Conservation (phyloP, 768 basidiomycete genomes). For the Lactifluus pinguis region DNA sequence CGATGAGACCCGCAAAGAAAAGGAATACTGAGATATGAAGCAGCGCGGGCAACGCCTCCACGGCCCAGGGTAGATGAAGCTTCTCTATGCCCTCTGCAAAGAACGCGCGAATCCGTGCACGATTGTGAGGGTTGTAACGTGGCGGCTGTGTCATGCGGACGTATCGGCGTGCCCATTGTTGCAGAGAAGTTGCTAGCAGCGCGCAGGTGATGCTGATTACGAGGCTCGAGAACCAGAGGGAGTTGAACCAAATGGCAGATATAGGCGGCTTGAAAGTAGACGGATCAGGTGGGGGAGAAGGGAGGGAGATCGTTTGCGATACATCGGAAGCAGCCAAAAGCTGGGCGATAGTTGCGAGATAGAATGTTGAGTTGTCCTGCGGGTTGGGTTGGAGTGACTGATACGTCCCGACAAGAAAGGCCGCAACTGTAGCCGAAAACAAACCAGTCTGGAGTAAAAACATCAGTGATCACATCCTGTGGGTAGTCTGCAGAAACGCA, state of each 20-base stretch:
- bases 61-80: conserved; percentile 2
- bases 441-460: conserved; percentile 4
- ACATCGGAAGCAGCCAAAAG: not conserved
- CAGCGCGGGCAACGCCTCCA: conserved; percentile 21
- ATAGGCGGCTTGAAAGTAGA: not conserved
- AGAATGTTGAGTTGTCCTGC: conserved; percentile 2
- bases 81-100: conserved; percentile 12
- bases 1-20: conserved; percentile 41
- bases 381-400: conserved; percentile 9
- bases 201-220: conserved; percentile 12
- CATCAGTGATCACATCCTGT: not conserved
- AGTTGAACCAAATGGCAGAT: conserved; percentile 8
- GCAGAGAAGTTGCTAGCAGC: conserved; percentile 4
- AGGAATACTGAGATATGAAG: conserved; percentile 44
- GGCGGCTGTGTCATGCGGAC: conserved; percentile 7
- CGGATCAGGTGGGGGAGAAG: not conserved
- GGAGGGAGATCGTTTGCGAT: not conserved
- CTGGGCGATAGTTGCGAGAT: conserved; percentile 10
- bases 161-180: conserved; percentile 14
- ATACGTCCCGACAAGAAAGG: conserved; percentile 6
- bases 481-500: conserved; percentile 32
- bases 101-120: conserved; percentile 10
- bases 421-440: conserved; percentile 14
- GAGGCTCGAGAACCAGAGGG: conserved; percentile 13
- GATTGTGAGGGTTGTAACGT: conserved; percentile 9